Evolutionary conservation across 768 basidiomycete species (phyloP).

Genomic region (Amanita inopinata): DNA sequence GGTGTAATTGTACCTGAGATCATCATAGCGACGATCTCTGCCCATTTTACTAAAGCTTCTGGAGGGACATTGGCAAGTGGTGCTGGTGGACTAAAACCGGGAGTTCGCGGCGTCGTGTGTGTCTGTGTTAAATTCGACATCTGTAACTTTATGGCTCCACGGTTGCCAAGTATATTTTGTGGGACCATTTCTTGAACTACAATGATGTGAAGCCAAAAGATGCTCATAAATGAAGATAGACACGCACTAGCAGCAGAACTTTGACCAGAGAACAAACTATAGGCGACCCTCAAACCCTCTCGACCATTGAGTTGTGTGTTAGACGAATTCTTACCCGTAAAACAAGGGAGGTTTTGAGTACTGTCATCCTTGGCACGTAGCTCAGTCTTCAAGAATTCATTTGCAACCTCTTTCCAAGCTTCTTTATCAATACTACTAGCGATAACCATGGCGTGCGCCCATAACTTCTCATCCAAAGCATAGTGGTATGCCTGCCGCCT

Average conservation of each 20-base stretch:
- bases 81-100: constrained; percentile 45
- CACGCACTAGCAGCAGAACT: constrained; percentile 63
- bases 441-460: constrained; percentile 95
- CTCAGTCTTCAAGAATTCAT: constrained; percentile 76
- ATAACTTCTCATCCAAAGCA: constrained; percentile 81
- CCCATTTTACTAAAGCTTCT: constrained; percentile 69
- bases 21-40: constrained; percentile 79
- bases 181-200: constrained; percentile 71
- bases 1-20: constrained; percentile 56
- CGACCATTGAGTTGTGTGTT: constrained; percentile 34
- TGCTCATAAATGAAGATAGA: background rate
- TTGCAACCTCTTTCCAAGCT: constrained; percentile 84
- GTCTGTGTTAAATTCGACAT: constrained; percentile 22
- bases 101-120: constrained; percentile 49
- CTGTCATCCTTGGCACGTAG: constrained; percentile 35
- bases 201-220: constrained; percentile 7
- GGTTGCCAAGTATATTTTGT: constrained; percentile 40
- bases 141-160: constrained; percentile 29
- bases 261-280: constrained; percentile 79
- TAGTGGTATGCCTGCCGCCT: constrained; percentile 80
- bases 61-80: constrained; percentile 39
- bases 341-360: constrained; percentile 10
- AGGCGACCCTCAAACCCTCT: constrained; percentile 71
- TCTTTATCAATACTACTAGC: constrained; percentile 90
- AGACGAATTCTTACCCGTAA: constrained; percentile 10